Evolutionary conservation across 2,329 filamentous ascomycete genomes (phyloP).

Genomic region (Orbilia brochopaga): DNA sequence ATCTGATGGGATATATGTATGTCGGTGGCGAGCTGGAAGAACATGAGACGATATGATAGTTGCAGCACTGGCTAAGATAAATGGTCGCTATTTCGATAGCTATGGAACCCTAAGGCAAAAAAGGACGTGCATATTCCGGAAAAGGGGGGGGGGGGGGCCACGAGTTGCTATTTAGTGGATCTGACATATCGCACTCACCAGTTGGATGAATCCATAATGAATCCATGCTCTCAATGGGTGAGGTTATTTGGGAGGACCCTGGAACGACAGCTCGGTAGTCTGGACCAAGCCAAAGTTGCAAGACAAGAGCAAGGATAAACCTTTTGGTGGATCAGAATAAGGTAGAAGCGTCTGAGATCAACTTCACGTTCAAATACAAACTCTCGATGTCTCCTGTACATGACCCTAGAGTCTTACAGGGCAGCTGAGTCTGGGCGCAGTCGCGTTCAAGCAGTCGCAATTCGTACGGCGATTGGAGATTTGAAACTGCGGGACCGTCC

Average conservation of each 20-base stretch:
- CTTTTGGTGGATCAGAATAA: neutral
- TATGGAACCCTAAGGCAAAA: neutral
- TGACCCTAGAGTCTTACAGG: neutral
- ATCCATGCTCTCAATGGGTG: neutral
- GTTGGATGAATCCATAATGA: neutral
- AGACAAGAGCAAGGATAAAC: conserved; percentile 7
- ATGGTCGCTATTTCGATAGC: no score
- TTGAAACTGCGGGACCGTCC: conserved; percentile 11
- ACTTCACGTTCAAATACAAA: neutral
- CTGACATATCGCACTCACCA: neutral
- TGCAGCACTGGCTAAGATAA: no score
- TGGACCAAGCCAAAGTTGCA: conserved; percentile 14
- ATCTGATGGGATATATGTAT: neutral
- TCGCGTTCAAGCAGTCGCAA: conserved; percentile 2
- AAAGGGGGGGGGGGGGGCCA: neutral
- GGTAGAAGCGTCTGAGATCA: neutral
- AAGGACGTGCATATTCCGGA: neutral
- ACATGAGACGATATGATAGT: neutral
- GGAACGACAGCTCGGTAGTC: neutral
- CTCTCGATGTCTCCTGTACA: neutral
- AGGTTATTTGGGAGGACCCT: neutral
- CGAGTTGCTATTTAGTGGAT: neutral
- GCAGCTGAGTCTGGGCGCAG: neutral
- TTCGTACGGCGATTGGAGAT: neutral
- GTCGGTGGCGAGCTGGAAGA: neutral